phyloP scores from a whole-genome alignment of 768 basidiomycete species.

The Phlebiopsis flavidoalba region DNA sequence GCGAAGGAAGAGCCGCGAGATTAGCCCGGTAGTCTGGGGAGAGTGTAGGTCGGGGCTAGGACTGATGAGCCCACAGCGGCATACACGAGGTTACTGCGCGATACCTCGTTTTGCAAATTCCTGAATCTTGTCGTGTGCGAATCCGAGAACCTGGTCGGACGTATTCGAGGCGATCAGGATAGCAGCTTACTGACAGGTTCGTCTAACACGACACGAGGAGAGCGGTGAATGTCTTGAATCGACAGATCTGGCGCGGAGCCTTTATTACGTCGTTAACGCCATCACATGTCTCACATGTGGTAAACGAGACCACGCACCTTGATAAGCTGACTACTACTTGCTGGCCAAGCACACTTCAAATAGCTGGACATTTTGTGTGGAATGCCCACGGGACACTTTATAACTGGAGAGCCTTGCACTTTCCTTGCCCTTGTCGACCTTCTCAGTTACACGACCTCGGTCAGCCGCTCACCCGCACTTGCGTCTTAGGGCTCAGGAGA shows the following conservation, averaged over 20 bases:
- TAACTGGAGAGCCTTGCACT: slow-evolving; percentile 36
- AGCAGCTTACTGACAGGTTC: slow-evolving; percentile 93
- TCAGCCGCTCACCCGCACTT: neutral
- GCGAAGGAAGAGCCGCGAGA: slow-evolving; percentile 87
- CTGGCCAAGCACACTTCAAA: slow-evolving; percentile 99
- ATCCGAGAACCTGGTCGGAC: slow-evolving; percentile 93
- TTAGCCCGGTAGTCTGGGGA: slow-evolving; percentile 82
- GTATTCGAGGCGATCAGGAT: slow-evolving; percentile 95
- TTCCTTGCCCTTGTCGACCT: slow-evolving; percentile 51
- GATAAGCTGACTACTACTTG: slow-evolving; percentile 97
- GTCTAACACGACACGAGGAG: slow-evolving; percentile 92
- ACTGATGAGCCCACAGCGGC: slow-evolving; percentile 5
- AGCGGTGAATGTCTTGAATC: slow-evolving; percentile 96
- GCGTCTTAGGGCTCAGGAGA: neutral
- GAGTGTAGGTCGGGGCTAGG: slow-evolving; percentile 82
- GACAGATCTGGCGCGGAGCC: slow-evolving; percentile 97
- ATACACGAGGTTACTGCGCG: neutral
- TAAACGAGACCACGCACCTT: slow-evolving; percentile 53
- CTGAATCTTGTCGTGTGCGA: slow-evolving; percentile 80
- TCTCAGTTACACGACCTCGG: slow-evolving; percentile 22
- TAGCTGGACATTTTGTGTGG: slow-evolving; percentile 88
- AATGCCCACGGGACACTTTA: slow-evolving; percentile 93
- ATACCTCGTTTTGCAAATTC: slow-evolving; percentile 81
- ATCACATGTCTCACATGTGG: neutral
- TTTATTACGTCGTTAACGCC: slow-evolving; percentile 26